phyloP scores from a whole-genome alignment of 2,329 filamentous ascomycete species.

The Fusarium pseudoanthophilum region DNA sequence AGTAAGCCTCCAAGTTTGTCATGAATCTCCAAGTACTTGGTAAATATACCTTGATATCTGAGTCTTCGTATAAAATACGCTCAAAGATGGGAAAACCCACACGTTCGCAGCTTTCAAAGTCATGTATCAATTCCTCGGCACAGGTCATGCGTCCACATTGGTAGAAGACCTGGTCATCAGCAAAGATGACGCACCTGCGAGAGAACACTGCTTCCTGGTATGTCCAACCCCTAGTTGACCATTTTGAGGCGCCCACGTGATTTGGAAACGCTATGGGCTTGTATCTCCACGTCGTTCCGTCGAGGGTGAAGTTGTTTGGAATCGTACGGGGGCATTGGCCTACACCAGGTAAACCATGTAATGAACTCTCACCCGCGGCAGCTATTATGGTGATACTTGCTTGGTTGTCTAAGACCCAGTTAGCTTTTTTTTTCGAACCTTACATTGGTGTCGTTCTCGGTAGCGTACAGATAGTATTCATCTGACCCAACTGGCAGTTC shows the following conservation, averaged over 20 bases:
- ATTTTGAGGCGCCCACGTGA: neutral
- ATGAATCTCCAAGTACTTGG: neutral
- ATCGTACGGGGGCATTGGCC: rapidly evolving
- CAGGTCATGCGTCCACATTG: neutral
- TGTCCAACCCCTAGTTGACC: neutral
- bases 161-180: neutral
- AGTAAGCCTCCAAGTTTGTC: neutral
- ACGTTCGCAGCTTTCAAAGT: rapidly evolving
- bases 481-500: neutral
- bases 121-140: neutral
- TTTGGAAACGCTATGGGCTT: rapidly evolving
- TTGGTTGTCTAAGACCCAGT: neutral
- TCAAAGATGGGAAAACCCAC: neutral
- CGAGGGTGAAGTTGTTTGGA: neutral
- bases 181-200: neutral
- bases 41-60: rapidly evolving
- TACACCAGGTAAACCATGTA: neutral
- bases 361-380: rapidly evolving
- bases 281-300: neutral
- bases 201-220: neutral
- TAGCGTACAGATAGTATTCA: neutral
- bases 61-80: rapidly evolving
- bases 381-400: neutral
- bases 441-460: rapidly evolving
- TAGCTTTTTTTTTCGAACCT: neutral